phyloP scores from a whole-genome alignment of 2,329 filamentous ascomycete species.

The Pseudogymnoascus sp. region DNA sequence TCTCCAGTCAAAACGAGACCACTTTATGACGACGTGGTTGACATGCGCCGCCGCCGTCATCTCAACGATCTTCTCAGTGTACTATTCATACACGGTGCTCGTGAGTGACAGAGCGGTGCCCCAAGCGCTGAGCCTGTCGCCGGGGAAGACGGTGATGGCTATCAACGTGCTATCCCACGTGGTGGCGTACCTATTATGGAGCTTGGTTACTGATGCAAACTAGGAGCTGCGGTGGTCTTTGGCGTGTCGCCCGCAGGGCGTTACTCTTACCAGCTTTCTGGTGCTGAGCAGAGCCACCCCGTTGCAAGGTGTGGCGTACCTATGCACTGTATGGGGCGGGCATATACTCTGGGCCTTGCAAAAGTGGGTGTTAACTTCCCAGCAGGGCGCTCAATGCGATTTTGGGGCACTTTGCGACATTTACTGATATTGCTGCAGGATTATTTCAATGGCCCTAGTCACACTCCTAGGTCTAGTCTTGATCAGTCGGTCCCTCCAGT shows the following conservation, averaged over 20 bases:
- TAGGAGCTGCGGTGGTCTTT: slow-evolving; percentile 5
- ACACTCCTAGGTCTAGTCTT: background rate
- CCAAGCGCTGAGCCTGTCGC: background rate
- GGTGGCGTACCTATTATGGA: slow-evolving; percentile 2
- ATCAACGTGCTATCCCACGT: slow-evolving; percentile 5
- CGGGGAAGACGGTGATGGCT: slow-evolving; percentile 1
- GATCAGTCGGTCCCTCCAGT: background rate
- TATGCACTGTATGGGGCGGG: background rate
- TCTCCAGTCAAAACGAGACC: background rate
- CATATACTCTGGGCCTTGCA: slow-evolving; percentile 2
- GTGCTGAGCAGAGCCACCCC: slow-evolving; percentile 5
- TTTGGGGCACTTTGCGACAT: background rate
- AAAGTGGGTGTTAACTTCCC: background rate
- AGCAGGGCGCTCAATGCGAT: background rate
- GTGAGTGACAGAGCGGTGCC: background rate
- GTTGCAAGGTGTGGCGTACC: slow-evolving; percentile 6
- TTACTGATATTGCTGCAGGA: background rate
- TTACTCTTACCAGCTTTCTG: slow-evolving; percentile 2
- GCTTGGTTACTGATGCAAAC: slow-evolving; percentile 1
- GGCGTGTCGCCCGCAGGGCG: slow-evolving; percentile 3
- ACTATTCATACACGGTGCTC: slow-evolving; percentile 6
- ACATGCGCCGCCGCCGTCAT: background rate
- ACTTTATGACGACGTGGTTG: background rate
- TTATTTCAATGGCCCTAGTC: background rate
- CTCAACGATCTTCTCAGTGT: background rate